These are phyloP conservation scores for Sporisorium graminicola DNA, from an alignment of 1,284 basidiomycete genomes.

Conservation along the genomic window DNA sequence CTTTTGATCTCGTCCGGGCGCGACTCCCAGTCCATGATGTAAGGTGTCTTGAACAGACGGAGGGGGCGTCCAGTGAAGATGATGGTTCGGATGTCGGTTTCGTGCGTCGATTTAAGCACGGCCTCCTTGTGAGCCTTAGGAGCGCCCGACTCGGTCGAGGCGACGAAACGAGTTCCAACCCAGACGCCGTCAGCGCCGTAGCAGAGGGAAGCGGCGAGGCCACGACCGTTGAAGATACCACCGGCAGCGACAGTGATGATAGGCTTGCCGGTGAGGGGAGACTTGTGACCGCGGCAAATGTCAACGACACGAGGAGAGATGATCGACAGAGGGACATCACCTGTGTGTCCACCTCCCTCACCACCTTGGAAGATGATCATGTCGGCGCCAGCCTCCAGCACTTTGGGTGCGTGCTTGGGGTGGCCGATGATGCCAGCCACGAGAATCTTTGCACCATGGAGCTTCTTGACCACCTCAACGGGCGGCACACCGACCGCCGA, in stretches of 20 bases:
- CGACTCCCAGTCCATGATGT: constrained; percentile 64
- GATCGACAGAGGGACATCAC: constrained; percentile 61
- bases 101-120: constrained; percentile 62
- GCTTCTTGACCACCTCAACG: constrained; percentile 57
- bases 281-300: constrained; percentile 57
- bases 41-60: constrained; percentile 72
- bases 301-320: constrained; percentile 62
- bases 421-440: constrained; percentile 78
- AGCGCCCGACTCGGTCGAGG: constrained; percentile 70
- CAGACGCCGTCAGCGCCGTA: constrained; percentile 63
- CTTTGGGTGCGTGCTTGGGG: constrained; percentile 65
- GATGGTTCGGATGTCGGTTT: constrained; percentile 63
- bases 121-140: constrained; percentile 65
- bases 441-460: constrained; percentile 56
- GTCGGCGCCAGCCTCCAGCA: constrained; percentile 60
- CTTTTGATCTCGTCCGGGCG: constrained; percentile 65
- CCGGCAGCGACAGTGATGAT: constrained; percentile 62
- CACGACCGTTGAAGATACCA: constrained; percentile 61
- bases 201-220: constrained; percentile 59
- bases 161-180: constrained; percentile 86
- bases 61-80: constrained; percentile 79
- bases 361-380: constrained; percentile 67
- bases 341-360: constrained; percentile 66
- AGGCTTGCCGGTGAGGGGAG: constrained; percentile 60
- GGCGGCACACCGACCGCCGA: constrained; percentile 65